Conservation (phyloP, 768 basidiomycete species). For the Suillus cothurnatus region DNA sequence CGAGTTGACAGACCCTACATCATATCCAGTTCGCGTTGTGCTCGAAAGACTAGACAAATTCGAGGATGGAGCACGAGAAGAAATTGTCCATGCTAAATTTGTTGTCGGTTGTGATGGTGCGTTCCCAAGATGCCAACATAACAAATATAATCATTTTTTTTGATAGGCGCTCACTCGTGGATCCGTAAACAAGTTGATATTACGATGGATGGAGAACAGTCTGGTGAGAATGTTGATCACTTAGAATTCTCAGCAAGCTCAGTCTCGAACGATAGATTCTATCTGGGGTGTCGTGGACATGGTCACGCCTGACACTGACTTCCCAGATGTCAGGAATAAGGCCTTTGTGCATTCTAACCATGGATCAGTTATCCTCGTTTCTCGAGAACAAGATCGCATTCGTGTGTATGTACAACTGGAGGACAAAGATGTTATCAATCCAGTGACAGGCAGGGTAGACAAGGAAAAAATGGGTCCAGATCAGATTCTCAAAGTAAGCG, state of each 20-base stretch:
- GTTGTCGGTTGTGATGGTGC: constrained; percentile 77
- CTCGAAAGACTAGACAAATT: constrained; percentile 22
- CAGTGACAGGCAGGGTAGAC: constrained; percentile 43
- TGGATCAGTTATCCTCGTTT: constrained; percentile 53
- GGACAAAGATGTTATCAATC: constrained; percentile 39
- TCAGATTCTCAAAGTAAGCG: constrained; percentile 40
- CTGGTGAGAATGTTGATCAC: constrained; percentile 27
- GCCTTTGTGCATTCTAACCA: constrained; percentile 52
- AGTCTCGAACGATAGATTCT: constrained; percentile 28
- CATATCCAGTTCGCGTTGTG: constrained; percentile 27
- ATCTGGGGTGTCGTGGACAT: constrained; percentile 51
- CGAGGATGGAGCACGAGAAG: constrained; percentile 42
- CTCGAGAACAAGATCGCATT: constrained; percentile 49
- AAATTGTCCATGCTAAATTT: constrained; percentile 70
- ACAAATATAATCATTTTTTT: constrained; percentile 3
- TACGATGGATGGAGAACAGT: constrained; percentile 76
- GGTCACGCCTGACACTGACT: constrained; percentile 46
- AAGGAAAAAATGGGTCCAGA: constrained; percentile 40
- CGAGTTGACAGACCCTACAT: constrained; percentile 22
- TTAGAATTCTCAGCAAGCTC: background rate
- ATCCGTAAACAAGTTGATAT: constrained; percentile 68
- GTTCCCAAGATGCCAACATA: constrained; percentile 10
- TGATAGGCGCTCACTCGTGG: constrained; percentile 78
- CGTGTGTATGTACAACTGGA: constrained; percentile 56
- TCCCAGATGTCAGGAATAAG: constrained; percentile 54